Base-by-base conservation (phyloP, 2,329 filamentous ascomycete genomes). In the Chrysoporthe austroafricana region DNA sequence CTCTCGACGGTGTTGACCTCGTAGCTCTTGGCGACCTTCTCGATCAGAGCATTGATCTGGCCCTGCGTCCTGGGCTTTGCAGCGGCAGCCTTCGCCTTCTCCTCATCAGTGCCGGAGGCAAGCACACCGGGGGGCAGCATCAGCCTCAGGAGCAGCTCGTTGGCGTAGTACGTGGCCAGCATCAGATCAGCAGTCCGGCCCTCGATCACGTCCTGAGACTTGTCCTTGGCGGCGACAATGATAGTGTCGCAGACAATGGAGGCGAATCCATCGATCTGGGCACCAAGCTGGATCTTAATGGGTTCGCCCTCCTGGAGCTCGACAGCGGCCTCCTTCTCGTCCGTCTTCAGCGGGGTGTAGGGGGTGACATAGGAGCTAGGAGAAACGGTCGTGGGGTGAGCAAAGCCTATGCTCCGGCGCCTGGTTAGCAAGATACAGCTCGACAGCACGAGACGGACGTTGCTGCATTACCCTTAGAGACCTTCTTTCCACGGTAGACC, bases 401-500 rank as follows among this genome's bases (percentile, higher is more conserved):
- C 89, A 81, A 97, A 92, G 77, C 95, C 91, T 94, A 73, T 13
- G 62, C 48, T 62, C 66, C 48, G 8, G 42, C 54, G 44, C 63
- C 52, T 65, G 48, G 44, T 54, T 14, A n/a, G 26, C 48, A 26
- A 43, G 57, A 67, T 42, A 58, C 32, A 16, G 61, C 50, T 21
- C 46, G 21, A 44, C 6, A 67, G 44, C 44, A 16, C n/a, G 11
- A 39, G 16, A 11, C 48, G 9, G 58, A 21, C 36, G 46, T 16
- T 50, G n/a, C 44, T 42, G 42, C 26, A 32, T 59, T 76, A 92
- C 92, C 96, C 87, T 99, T 99, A 79, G 84, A 80, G 77, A 97
- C 90, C 86, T 97, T 98, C 87, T 98, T 98, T 82, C 94, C 95
- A 80, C 97, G 94, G 88, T 96, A 99, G 76, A 99, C 95, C 86